Base-by-base conservation (phyloP, 2,329 filamentous ascomycete species). In the Beauveria sp. region DNA sequence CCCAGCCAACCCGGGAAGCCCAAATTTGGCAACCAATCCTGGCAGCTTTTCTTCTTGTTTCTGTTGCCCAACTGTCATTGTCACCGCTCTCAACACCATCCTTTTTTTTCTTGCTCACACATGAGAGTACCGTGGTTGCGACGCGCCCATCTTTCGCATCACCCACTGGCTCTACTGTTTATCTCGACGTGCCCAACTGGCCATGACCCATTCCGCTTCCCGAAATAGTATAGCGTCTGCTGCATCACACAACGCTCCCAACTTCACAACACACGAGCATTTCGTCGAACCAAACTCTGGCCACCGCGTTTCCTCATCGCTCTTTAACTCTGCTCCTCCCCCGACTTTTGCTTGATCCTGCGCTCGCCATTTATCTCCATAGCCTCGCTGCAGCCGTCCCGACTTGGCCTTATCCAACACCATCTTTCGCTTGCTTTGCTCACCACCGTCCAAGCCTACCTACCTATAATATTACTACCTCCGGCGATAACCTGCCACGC, bases 171-270 rank as follows among this genome's bases (percentile, higher is more conserved):
- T 48, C 26, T 30, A 30, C 24, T 26, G 14, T 8, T 26, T 16
- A 8, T 14, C 44, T n/a, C 20, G 22, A 50, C 24, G 22, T 30
- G 47, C 26, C 47, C 22, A 26, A 18, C 47, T 22, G 18, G 43
- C 24, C 20, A 46, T 55, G 28, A 24, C 14, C 26, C 18, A 30
- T 30, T 48, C 3, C 40, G 40, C 18, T 28, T 28, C 53, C 53
- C 40, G 41, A n/a, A 56, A 46, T n/a, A 56, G 54, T 47, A 14
- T 56, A 56, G 55, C 55, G 55, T 50, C 46, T 58, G 30, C 47
- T 30, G 26, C 44, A 40, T 30, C 43, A 20, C 30, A n/a, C 44
- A 48, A 48, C 54, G 40, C n/a, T 14, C 43, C 37, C 30, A 37
- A 37, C 20, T 22, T 51, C n/a, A 48, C 55, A 57, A 50, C 55